Evolutionary conservation across 2,329 filamentous ascomycete species (phyloP).

Genomic region (Aspergillus sergii): DNA sequence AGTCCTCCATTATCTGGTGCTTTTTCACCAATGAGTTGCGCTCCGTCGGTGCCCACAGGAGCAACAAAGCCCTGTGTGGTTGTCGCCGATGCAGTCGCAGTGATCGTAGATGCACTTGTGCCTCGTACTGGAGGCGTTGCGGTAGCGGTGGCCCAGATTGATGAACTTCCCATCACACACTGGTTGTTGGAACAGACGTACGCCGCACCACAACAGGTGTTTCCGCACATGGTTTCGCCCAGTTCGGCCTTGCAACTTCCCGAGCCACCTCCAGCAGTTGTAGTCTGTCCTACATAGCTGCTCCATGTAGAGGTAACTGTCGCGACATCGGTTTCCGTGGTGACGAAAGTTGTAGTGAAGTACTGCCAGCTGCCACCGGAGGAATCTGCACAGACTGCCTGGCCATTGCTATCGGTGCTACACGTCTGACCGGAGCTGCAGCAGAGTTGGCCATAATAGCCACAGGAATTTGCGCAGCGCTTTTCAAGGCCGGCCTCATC

Average conservation of each 20-base stretch:
- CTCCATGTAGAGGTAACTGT: conserved; percentile 60
- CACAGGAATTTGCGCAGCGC: conserved; percentile 54
- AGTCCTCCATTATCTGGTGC: conserved; percentile 39
- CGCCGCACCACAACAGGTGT: conserved; percentile 47
- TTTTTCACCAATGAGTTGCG: conserved; percentile 37
- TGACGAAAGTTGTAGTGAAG: conserved; percentile 59
- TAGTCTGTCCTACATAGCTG: conserved; percentile 34
- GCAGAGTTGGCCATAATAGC: conserved; percentile 55
- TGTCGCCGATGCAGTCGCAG: conserved; percentile 42
- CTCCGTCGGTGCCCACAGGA: conserved; percentile 47
- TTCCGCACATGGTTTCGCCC: conserved; percentile 48
- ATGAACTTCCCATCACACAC: conserved; percentile 46
- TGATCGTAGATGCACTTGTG: conserved; percentile 50
- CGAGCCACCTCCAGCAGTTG: conserved; percentile 24
- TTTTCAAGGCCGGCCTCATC: conserved; percentile 28
- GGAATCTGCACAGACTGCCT: conserved; percentile 50
- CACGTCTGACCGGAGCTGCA: conserved; percentile 51
- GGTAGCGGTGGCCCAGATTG: conserved; percentile 40
- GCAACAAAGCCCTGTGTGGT: conserved; percentile 50
- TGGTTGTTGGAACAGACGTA: conserved; percentile 46
- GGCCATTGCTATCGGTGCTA: conserved; percentile 51
- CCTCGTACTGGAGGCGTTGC: conserved; percentile 46
- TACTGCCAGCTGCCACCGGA: conserved; percentile 54
- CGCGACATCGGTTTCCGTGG: conserved; percentile 54
- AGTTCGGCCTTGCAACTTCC: conserved; percentile 51